Percentiles rank a stretch among this genome's conserved stretches.
Conservation (phyloP, 2,329 filamentous ascomycete species). For the Calonectria pseudoturangicola region DNA sequence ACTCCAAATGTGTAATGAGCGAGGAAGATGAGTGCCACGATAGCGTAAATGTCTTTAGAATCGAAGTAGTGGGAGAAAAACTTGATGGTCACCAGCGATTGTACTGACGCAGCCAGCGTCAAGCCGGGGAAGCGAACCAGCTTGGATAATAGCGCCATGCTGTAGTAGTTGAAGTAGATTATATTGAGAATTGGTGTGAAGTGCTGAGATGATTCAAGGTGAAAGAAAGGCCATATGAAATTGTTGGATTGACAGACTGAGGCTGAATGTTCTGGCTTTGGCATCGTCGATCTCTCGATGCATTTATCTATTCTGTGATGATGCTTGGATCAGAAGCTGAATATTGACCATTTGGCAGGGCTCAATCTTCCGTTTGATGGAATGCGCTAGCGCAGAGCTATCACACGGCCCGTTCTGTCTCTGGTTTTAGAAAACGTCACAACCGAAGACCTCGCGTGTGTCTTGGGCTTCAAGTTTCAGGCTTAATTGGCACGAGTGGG, state of each 20-base stretch:
- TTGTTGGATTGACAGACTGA: not conserved
- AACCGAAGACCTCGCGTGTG: not conserved
- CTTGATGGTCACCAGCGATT: constrained; percentile 56
- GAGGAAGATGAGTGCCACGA: constrained; percentile 37
- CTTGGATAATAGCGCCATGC: constrained; percentile 43
- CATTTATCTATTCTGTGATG: not conserved
- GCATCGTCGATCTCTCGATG: not conserved
- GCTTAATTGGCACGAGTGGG: not conserved
- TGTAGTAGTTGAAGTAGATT: constrained; percentile 1
- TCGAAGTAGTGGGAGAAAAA: constrained; percentile 48
- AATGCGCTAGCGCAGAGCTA: not conserved
- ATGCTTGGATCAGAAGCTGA: no score
- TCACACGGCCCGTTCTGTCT: not conserved
- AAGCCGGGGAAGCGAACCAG: constrained; percentile 43
- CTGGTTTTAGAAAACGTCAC: not conserved
- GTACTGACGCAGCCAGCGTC: constrained; percentile 45
- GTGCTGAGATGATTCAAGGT: no score
- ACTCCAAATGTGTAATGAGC: constrained; percentile 49
- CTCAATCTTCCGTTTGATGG: no score
- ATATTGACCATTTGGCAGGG: no score
- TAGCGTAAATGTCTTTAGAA: constrained; percentile 40
- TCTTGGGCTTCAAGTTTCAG: not conserved
- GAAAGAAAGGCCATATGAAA: not conserved
- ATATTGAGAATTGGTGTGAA: no score
- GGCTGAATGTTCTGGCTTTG: not conserved